phyloP scores from a whole-genome alignment of 179 eudicot genomes.

The Actinidia polygama region DNA sequence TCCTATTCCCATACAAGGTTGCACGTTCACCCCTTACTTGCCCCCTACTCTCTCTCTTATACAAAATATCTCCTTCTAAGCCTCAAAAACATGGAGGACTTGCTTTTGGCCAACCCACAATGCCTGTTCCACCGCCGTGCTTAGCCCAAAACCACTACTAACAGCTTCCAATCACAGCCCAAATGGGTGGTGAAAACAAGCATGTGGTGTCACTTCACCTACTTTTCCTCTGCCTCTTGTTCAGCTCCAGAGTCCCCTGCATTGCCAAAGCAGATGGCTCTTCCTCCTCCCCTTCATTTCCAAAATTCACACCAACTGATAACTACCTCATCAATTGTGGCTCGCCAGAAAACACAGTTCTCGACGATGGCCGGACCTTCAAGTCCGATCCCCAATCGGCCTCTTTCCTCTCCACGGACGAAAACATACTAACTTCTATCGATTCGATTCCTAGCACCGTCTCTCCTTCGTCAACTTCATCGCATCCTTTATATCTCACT shows the following conservation, averaged over 20 bases:
- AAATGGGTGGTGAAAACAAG: not conserved
- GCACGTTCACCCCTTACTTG: conserved; percentile 39
- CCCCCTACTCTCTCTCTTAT: conserved; percentile 20
- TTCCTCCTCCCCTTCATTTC: not conserved
- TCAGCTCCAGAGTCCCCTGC: not conserved
- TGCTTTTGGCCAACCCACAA: not conserved
- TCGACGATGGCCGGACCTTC: conserved; percentile 78
- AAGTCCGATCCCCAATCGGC: conserved; percentile 74
- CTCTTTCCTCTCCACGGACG: conserved; percentile 60
- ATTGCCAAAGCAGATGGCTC: not conserved
- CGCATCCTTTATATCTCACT: conserved; percentile 48
- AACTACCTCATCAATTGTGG: conserved; percentile 81
- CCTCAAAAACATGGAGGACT: not conserved
- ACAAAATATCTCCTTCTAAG: not conserved
- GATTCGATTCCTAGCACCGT: conserved; percentile 39
- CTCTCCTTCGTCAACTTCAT: conserved; percentile 26
- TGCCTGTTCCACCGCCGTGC: not conserved
- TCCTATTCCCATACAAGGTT: conserved; percentile 27
- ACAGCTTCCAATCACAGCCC: not conserved
- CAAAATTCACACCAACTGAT: conserved; percentile 50
- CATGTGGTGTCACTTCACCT: not conserved
- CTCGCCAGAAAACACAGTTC: conserved; percentile 40
- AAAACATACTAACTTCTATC: conserved; percentile 58
- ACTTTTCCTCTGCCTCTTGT: conserved; percentile 1
- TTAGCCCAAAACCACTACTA: conserved; percentile 7